phyloP scores from a whole-genome alignment of 192 early-diverging fungal genomes.

The Entophlyctis luteolus region DNA sequence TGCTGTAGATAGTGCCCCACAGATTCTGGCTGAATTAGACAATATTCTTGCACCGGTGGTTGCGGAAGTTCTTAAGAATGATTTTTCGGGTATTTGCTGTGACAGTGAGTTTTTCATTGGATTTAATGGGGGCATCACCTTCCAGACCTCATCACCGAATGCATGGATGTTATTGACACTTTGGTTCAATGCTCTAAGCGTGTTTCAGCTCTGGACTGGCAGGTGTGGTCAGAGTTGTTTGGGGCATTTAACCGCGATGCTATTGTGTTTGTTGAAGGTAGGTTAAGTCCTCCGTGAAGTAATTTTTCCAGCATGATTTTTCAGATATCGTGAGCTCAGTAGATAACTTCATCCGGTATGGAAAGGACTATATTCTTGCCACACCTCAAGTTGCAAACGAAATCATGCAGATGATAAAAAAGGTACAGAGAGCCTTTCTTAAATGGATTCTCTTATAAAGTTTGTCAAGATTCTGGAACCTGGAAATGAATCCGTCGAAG shows the following conservation, averaged over 20 bases:
- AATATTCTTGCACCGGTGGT: constrained; percentile 72
- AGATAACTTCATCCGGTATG: constrained; percentile 87
- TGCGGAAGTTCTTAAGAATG: constrained; percentile 72
- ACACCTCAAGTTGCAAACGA: constrained; percentile 74
- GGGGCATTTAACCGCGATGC: constrained; percentile 78
- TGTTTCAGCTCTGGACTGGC: constrained; percentile 75
- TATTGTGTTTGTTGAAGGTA: constrained; percentile 15
- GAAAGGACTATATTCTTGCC: constrained; percentile 67
- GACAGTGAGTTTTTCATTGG: not conserved
- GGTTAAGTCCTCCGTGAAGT: too few relatives aligned
- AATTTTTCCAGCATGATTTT: too few relatives aligned
- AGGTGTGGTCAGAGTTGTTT: constrained; percentile 43
- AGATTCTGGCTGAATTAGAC: constrained; percentile 78
- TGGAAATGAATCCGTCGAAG: constrained; percentile 63
- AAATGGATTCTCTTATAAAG: not conserved
- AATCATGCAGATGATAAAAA: constrained; percentile 71
- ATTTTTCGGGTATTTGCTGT: constrained; percentile 50
- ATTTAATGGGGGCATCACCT: constrained; percentile 49
- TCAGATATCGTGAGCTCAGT: constrained; percentile 82
- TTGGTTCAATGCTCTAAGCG: constrained; percentile 72
- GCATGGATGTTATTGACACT: constrained; percentile 73
- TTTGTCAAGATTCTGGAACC: constrained; percentile 25
- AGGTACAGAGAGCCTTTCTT: constrained; percentile 1
- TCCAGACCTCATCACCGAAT: constrained; percentile 82
- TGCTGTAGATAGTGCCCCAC: constrained; percentile 76